These are phyloP conservation scores for Caryocar brasiliense DNA, from an alignment of 441 rosid species.

Conservation along the genomic window DNA sequence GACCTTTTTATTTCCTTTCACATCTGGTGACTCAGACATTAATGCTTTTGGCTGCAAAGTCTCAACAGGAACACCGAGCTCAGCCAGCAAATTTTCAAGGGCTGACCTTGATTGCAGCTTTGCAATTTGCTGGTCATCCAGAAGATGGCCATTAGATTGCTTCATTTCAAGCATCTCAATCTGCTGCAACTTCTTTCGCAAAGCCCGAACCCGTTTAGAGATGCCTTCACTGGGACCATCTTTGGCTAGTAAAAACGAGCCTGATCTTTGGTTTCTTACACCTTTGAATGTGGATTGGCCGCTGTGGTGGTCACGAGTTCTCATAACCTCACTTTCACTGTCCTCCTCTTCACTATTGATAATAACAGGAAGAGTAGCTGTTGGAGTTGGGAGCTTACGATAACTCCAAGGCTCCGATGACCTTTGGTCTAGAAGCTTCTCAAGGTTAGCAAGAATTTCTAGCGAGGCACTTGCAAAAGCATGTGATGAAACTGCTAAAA, in stretches of 20 bases:
- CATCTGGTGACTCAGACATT: constrained; percentile 33
- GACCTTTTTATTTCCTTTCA: constrained; percentile 46
- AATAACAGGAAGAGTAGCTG: constrained; percentile 74
- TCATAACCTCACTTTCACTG: constrained; percentile 43
- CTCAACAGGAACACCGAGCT: constrained; percentile 64
- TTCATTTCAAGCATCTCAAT: constrained; percentile 87
- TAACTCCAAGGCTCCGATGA: constrained; percentile 88
- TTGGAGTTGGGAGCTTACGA: constrained; percentile 81
- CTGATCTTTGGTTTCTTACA: constrained; percentile 32
- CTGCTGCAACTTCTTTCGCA: constrained; percentile 88
- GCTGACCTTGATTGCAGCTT: constrained; percentile 65
- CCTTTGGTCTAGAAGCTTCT: constrained; percentile 64
- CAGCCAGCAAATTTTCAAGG: constrained; percentile 61
- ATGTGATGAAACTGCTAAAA: constrained; percentile 58
- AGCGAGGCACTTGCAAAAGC: constrained; percentile 59
- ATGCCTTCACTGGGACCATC: constrained; percentile 41
- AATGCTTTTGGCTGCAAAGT: constrained; percentile 25
- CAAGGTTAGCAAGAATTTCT: constrained; percentile 74
- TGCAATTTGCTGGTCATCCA: constrained; percentile 84
- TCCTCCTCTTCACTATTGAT: constrained; percentile 83
- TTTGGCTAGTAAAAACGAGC: constrained; percentile 51
- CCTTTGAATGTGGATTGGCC: constrained; percentile 15
- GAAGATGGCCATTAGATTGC: constrained; percentile 57
- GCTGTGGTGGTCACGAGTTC: constrained; percentile 49
- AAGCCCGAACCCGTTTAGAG: constrained; percentile 63